These are phyloP conservation scores for Fusarium sp. DNA, from an alignment of 2,329 filamentous ascomycete species.

Conservation along the genomic window DNA sequence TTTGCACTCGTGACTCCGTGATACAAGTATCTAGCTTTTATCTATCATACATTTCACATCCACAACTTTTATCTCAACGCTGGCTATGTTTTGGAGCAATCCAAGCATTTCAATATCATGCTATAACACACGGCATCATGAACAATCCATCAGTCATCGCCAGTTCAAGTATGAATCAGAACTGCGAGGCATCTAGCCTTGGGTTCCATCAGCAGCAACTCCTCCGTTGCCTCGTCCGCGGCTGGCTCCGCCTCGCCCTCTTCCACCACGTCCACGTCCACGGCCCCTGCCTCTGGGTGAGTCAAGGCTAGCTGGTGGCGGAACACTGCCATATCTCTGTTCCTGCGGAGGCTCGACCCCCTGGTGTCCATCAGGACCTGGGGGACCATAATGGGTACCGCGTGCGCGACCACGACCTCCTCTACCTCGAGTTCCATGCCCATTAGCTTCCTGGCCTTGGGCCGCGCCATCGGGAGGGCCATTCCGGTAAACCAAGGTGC, in stretches of 20 bases:
- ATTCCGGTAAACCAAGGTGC: conserved; percentile 62
- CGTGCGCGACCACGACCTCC: conserved; percentile 48
- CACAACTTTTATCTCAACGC: conserved; percentile 7
- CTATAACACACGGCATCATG: conserved; percentile 7
- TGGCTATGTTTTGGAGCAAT: conserved; percentile 4
- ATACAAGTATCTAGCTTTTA: conserved; percentile 31
- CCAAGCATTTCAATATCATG: conserved; percentile 5
- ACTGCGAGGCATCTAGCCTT: conserved; percentile 31
- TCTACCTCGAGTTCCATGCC: conserved; percentile 35
- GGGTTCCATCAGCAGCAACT: conserved; percentile 24
- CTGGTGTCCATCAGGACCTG: conserved; percentile 25
- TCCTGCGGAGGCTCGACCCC: conserved; percentile 27
- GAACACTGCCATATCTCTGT: conserved; percentile 62
- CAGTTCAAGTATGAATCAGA: neutral
- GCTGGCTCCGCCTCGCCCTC: conserved; percentile 49
- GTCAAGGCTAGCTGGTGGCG: conserved; percentile 68
- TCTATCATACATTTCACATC: conserved; percentile 37
- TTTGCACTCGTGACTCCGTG: conserved; percentile 37
- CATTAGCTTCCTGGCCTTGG: conserved; percentile 44
- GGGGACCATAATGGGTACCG: conserved; percentile 39
- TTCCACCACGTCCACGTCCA: conserved; percentile 52
- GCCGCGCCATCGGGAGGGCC: conserved; percentile 44
- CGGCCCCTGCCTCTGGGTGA: conserved; percentile 52
- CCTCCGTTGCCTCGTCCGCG: conserved; percentile 47
- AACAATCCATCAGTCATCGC: neutral